Evolutionary conservation across 441 rosid genomes (phyloP), one percentile per base, ranked within the genome.

Genomic region (Jatropha podagrica): DNA sequence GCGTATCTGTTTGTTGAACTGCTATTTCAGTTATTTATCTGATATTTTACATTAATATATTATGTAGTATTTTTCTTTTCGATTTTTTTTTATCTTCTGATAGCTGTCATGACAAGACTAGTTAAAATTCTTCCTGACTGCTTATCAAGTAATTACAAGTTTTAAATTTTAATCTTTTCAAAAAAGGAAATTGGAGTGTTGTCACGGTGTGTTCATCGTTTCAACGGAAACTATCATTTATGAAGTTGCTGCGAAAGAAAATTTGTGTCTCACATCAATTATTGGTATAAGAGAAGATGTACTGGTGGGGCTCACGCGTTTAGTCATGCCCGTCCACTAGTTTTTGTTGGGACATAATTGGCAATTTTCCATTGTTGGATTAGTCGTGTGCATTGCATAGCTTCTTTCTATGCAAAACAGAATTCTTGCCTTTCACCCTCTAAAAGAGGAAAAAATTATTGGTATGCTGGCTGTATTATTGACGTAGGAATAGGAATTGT

Each of bases 401-500:
- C 18, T 7, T 15, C 7, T 65, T 15, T 26, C 0, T 11, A 0
- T 1, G 6, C 38, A 23, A 32, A 42, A 4, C 7, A 65, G 69
- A 17, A 13, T 26, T 48, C n/a, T 0, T 0, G 20, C 9, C n/a
- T 5, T 71, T 15, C 55, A n/a, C 5, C 4, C 20, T 14, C 6
- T 2, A 5, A 0, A 27, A 51, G 51, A 56, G 15, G 15, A 14
- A 23, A n/a, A 32, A 32, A 63, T 73, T 63, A 73, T 73, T 64
- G 69, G 69, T 61, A 41, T 62, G 69, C 20, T 63, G 40, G 62
- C 60, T 64, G 76, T 12, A 64, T 73, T 64, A 73, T 73, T 73
- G 76, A n/a, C n/a, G 4, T 12, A 7, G 1, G 32, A 32, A 32
- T 32, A 32, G 32, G 11, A 61, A 9, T 61, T 18, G 26, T 32